Base-by-base conservation (phyloP, 2,329 filamentous ascomycete species). In the Nothophaeocryptopus gaeumannii region DNA sequence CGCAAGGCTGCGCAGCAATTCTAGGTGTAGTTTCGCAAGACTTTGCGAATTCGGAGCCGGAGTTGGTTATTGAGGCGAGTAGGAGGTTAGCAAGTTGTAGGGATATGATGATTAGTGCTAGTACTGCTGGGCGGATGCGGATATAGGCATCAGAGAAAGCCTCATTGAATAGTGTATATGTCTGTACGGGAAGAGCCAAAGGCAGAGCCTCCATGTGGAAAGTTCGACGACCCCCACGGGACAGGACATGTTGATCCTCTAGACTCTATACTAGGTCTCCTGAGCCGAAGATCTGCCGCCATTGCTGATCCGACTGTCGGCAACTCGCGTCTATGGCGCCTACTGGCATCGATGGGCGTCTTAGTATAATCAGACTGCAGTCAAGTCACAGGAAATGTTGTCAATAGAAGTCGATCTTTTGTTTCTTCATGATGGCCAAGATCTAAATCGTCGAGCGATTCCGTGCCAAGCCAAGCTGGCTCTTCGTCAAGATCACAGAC, bases 21-120 rank as follows among this genome's bases (percentile, higher is more conserved):
- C 71, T 96, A 54, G 79, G 91, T 70, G 80, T 93, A 12, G 78
- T 96, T 46, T 84, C 85, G 56, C 85, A 89, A 49, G 85, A 86
- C 26, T 95, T 96, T 66, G 78, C 80, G 56, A 84, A 83, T 58
- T 89, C 89, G 26, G 79, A 90, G 42, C 96, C 91, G 89, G 89
- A 96, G 72, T 73, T 96, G 45, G 74, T 96, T 51, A 83, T 91
- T 45, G 91, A 96, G 70, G 91, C 89, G 26, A 86, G 88, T 16
- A 85, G 81, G 16, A 71, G 96, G 48, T 70, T 96, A 61, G 82
- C 78, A 46, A 93, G 91, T 65, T 95, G 90, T 67, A 43, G 55
- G 39, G 49, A 51, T n/a, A 47, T 40, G 15, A 16, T 51, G 34
- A 14, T 47, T 11, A 51, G 38, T n/a, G n/a, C n/a, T 1, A 40